Evolutionary conservation across 1,284 basidiomycete genomes (phyloP).

Genomic region (Pascua sp.): DNA sequence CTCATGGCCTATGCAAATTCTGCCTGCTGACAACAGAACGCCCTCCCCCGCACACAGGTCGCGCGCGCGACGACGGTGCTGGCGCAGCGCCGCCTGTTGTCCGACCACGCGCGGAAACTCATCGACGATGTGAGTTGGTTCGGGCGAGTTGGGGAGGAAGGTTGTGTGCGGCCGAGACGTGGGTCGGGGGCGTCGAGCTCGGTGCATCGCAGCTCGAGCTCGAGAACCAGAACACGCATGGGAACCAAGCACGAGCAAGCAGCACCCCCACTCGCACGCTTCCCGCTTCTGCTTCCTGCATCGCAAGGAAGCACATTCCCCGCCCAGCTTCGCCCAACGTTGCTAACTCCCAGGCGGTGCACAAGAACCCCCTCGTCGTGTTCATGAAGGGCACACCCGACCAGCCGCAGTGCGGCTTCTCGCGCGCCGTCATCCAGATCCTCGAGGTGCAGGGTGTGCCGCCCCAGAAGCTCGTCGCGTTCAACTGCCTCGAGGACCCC

Average conservation of each 20-base stretch:
- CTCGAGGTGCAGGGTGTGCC: conserved; percentile 84
- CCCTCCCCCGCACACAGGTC: conserved; percentile 41
- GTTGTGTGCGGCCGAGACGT: too few relatives aligned
- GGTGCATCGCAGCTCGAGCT: neutral
- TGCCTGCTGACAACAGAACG: conserved; percentile 38
- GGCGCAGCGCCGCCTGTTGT: conserved; percentile 47
- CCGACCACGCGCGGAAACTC: conserved; percentile 50
- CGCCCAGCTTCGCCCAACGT: too few relatives aligned
- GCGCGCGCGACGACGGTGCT: conserved; percentile 29
- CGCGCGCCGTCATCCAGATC: conserved; percentile 85
- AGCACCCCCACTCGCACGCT: neutral
- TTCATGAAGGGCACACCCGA: conserved; percentile 89
- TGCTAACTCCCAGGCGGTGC: conserved; percentile 56
- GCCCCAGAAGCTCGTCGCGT: conserved; percentile 74
- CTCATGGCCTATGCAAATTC: neutral
- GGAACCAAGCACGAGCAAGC: neutral
- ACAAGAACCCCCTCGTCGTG: conserved; percentile 71
- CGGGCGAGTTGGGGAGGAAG: conserved; percentile 26
- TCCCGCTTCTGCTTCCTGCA: neutral
- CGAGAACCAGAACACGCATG: neutral
- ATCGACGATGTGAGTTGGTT: conserved; percentile 53
- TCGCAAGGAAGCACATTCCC: neutral
- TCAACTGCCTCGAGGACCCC: conserved; percentile 82
- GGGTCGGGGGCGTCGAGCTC: neutral
- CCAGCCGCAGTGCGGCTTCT: conserved; percentile 80